phyloP scores from a whole-genome alignment of 1,284 basidiomycete species.

The Papiliotrema fonsecae region DNA sequence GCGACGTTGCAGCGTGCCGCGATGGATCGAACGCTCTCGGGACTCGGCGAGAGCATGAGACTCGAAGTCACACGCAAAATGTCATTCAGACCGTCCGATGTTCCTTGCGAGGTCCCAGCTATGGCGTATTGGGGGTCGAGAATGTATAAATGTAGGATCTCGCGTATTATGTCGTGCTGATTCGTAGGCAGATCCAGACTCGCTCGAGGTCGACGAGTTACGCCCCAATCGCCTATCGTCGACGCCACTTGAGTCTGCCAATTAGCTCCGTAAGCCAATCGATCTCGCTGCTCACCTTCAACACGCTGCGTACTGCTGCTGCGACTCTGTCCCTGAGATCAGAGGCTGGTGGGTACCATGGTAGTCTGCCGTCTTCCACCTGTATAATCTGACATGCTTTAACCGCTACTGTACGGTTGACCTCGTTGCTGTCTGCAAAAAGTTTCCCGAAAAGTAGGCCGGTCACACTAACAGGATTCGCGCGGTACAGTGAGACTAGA shows the following conservation, averaged over 20 bases:
- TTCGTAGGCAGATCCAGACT: slow-evolving; percentile 7
- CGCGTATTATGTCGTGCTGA: background rate
- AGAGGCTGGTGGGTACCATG: slow-evolving; percentile 25
- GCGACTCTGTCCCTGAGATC: slow-evolving; percentile 22
- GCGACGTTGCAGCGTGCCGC: background rate
- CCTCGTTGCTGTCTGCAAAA: slow-evolving; percentile 68
- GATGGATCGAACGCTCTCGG: background rate
- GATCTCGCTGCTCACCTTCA: slow-evolving; percentile 38
- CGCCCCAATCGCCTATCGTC: background rate
- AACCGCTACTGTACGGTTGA: slow-evolving; percentile 70
- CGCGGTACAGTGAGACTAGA: slow-evolving; percentile 66
- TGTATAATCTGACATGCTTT: slow-evolving; percentile 60
- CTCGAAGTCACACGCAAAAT: background rate
- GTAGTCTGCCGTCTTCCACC: slow-evolving; percentile 36
- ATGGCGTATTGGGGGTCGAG: slow-evolving; percentile 1
- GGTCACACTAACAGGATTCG: slow-evolving; percentile 60
- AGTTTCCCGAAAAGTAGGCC: slow-evolving; percentile 62
- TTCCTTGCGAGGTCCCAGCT: background rate
- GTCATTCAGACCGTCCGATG: background rate
- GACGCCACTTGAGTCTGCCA: background rate
- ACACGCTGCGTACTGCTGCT: slow-evolving; percentile 20
- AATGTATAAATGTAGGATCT: slow-evolving; percentile 5
- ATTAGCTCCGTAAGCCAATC: background rate
- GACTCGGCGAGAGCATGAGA: background rate
- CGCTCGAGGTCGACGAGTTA: slow-evolving; percentile 8